Percentiles rank a stretch among this genome's conserved stretches.
phyloP scores from a whole-genome alignment of 306 rosid species.

The Acacia acuminata region DNA sequence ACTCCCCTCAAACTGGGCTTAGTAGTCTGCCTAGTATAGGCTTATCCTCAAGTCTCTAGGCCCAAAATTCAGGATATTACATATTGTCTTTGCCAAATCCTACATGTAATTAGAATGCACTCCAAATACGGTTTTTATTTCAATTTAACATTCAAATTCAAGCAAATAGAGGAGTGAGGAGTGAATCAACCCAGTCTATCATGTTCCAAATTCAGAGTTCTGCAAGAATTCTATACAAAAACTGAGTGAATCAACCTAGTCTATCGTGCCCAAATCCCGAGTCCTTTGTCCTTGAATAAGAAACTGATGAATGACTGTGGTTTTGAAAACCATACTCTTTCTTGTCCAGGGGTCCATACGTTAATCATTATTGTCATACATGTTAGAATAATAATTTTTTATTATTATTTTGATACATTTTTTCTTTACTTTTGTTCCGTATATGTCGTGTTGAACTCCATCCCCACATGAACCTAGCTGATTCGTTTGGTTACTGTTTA shows the following conservation, averaged over 20 bases:
- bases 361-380: not conserved
- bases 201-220: not conserved
- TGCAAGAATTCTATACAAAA: not conserved
- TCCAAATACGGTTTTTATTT: not conserved
- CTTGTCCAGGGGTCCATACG: not conserved
- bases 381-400: not conserved
- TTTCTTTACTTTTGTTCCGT: not conserved
- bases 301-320: not conserved
- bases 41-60: too few species aligned
- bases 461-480: not conserved
- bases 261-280: not conserved
- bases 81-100: not conserved
- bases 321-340: not conserved
- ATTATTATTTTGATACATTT: not conserved
- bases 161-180: not conserved
- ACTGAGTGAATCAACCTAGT: not conserved
- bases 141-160: not conserved
- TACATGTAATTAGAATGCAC: not conserved
- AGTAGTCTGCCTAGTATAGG: too few species aligned
- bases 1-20: too few species aligned
- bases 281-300: not conserved
- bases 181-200: not conserved
- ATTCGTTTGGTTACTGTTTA: not conserved
- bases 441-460: not conserved
- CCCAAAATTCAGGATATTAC: too few species aligned